Percentiles rank a stretch among this genome's conserved stretches.
Evolutionary conservation across 2,329 filamentous ascomycete species (phyloP).

Genomic region (Dactylellina haptotyla): DNA sequence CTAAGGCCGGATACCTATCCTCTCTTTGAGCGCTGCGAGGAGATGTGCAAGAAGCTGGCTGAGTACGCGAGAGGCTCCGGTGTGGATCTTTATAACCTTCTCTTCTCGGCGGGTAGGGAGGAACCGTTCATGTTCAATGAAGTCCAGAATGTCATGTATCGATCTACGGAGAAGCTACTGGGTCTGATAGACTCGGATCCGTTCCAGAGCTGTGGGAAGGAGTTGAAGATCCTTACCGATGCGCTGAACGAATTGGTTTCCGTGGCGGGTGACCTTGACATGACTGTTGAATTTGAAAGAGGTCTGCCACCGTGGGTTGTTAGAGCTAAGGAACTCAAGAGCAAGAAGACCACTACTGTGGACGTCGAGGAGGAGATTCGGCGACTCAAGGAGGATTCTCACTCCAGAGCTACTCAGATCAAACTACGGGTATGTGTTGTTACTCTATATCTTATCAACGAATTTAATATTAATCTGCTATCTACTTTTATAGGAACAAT

Average conservation of each 20-base stretch:
- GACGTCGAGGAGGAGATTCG: constrained; percentile 87
- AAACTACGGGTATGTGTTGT: constrained; percentile 59
- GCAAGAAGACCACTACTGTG: constrained; percentile 80
- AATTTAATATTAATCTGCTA: constrained; percentile 68
- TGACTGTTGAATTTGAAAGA: constrained; percentile 81
- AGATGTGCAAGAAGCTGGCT: constrained; percentile 72
- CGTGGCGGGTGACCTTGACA: constrained; percentile 75
- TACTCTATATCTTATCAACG: neutral
- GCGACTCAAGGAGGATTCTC: constrained; percentile 80
- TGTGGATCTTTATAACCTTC: constrained; percentile 71
- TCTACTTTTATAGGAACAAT: constrained; percentile 74
- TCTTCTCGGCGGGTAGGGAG: constrained; percentile 73
- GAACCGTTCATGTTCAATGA: constrained; percentile 75
- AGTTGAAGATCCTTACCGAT: constrained; percentile 72
- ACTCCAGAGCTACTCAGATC: constrained; percentile 72
- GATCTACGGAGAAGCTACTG: constrained; percentile 67
- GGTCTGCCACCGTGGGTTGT: constrained; percentile 82
- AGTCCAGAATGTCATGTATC: constrained; percentile 71
- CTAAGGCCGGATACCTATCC: constrained; percentile 74
- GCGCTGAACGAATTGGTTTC: constrained; percentile 76
- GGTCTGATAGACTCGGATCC: constrained; percentile 72
- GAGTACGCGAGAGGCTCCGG: constrained; percentile 75
- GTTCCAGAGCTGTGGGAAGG: constrained; percentile 74
- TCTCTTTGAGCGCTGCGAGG: constrained; percentile 76
- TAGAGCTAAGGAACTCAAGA: constrained; percentile 81